Base-by-base conservation (phyloP, 1,284 basidiomycete genomes). In the Termitomyces sp. region DNA sequence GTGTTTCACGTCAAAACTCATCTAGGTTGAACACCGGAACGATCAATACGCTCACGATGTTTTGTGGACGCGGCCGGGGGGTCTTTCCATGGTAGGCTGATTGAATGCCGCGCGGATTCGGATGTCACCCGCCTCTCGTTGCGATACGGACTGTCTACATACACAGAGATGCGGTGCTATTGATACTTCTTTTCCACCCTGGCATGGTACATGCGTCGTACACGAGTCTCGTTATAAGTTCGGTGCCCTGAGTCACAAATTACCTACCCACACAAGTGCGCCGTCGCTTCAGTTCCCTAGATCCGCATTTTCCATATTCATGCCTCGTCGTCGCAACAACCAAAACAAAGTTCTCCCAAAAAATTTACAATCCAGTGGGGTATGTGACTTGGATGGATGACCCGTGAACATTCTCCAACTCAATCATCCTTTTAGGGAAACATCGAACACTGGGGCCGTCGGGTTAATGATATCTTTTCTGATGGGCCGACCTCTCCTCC, bases 81-180 rank as follows among this genome's bases (percentile, higher is more conserved):
- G n/a, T n/a, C n/a, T n/a, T 9, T n/a, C 40, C n/a, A 30, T 35
- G 35, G 46, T 19, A 26, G 28, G 28, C 18, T 48, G 8, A 39
- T 26, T 37, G 45, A 46, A 46, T 16, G 45, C 46, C 46, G 35
- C 37, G 16, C 37, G 6, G 14, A 28, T 11, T 38, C 46, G 46
- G 34, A 47, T 47, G 46, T 40, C 35, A 34, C 33, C 26, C 40
- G 21, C 38, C 41, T 35, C 49, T 50, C 18, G 33, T 40, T 33
- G 40, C 33, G 39, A 35, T 28, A 43, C 40, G 33, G 16, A 16
- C 26, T n/a, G 18, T 35, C 24, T 35, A 37, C 13, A 24, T 43
- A 42, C 46, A 53, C 51, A 48, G 31, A 52, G 30, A 53, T 37
- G 52, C 52, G 30, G 52, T 53, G 52, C 41, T 31, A 38, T 5